phyloP scores from a whole-genome alignment of 1,139 yeast genomes.

The Geotrichum cucujoidarum region DNA sequence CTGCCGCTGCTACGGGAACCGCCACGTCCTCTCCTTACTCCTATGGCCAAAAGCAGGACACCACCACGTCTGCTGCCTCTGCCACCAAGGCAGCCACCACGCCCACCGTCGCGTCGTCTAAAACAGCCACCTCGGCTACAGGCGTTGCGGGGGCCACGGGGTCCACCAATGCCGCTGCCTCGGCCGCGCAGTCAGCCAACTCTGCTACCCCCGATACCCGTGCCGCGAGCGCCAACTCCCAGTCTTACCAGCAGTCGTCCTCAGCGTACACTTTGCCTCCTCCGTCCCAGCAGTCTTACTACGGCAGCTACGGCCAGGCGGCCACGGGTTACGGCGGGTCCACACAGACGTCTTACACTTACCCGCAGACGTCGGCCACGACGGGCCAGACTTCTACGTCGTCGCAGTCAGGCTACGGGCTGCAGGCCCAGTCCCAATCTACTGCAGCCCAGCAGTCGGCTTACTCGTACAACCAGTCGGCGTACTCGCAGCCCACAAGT shows the following conservation, averaged over 20 bases:
- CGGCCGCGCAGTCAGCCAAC: neutral
- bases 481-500: neutral
- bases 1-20: constrained; percentile 1
- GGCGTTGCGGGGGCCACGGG: too few species aligned
- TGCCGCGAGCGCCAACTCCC: constrained; percentile 1
- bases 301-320: neutral
- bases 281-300: constrained; percentile 12
- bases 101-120: too few species aligned
- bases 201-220: neutral
- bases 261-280: constrained; percentile 12
- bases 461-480: neutral
- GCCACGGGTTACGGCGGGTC: neutral
- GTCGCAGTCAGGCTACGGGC: neutral
- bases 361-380: neutral
- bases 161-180: neutral
- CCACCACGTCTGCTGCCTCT: too few species aligned
- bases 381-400: neutral
- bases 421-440: neutral
- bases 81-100: too few species aligned
- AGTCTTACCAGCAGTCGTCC: constrained; percentile 6
- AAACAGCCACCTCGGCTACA: too few species aligned
- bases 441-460: neutral
- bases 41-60: too few species aligned
- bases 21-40: too few species aligned
- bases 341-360: neutral